Evolutionary conservation across 768 basidiomycete species (phyloP).

Genomic region (Lentinula detonsa): DNA sequence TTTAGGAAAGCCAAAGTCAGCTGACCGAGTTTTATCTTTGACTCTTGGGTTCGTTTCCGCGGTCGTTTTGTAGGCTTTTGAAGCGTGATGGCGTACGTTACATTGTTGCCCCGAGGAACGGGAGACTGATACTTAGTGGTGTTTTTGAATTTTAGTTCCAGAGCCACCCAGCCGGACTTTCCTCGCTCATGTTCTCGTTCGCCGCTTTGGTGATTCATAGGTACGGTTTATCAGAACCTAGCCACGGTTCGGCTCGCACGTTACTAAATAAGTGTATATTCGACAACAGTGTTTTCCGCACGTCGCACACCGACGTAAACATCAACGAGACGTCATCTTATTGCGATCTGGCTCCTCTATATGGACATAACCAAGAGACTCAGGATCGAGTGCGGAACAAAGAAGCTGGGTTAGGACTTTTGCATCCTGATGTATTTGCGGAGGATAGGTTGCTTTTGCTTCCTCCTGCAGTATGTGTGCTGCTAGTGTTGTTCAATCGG

Average conservation of each 20-base stretch:
- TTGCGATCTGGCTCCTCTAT: conserved; percentile 78
- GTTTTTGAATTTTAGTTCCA: conserved; percentile 42
- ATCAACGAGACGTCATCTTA: conserved; percentile 87
- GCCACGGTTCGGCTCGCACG: neutral
- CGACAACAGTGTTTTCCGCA: conserved; percentile 68
- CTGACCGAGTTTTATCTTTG: neutral
- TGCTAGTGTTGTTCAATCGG: conserved; percentile 86
- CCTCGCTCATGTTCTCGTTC: conserved; percentile 75
- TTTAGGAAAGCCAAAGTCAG: neutral
- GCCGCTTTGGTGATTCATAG: conserved; percentile 79
- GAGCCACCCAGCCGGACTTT: conserved; percentile 74
- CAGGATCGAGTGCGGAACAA: conserved; percentile 47
- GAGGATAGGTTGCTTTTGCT: conserved; percentile 75
- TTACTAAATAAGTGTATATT: neutral
- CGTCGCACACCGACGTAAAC: conserved; percentile 54
- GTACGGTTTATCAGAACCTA: conserved; percentile 24
- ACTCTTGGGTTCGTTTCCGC: neutral
- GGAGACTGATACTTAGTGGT: neutral
- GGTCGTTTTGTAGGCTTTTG: conserved; percentile 33
- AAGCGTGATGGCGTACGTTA: conserved; percentile 46
- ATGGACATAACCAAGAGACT: conserved; percentile 62
- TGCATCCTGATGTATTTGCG: conserved; percentile 69
- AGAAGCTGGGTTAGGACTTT: conserved; percentile 55
- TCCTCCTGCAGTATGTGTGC: conserved; percentile 67
- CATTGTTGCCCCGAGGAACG: too few species aligned